Evolutionary conservation across 2,329 filamentous ascomycete species (phyloP), one percentile per base, ranked within the genome.

Genomic region (Verticillium nubilum): DNA sequence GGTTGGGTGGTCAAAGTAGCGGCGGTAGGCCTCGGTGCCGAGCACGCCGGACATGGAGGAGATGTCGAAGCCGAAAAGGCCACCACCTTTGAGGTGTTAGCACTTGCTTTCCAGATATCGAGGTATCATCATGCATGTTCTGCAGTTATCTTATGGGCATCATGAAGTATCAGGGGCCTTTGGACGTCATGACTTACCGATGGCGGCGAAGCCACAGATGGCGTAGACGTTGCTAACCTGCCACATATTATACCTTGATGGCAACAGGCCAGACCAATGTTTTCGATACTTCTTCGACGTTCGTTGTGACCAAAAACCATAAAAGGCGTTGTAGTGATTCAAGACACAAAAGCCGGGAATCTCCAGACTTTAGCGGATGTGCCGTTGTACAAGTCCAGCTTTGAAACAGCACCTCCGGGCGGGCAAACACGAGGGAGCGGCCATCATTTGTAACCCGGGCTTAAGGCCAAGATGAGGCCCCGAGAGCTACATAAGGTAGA

Each of bases 51-150:
- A 86, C 88, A 92, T 91, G 52, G 86, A 89, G 59, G 83, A 85
- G 67, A 92, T 91, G 74, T 92, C 90, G 70, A 92, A 92, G 66
- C 90, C 90, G 68, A 92, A 92, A 27, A 92, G 78, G 26, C 83
- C 85, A 70, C 88, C 88, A 65, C 88, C 88, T 76, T 80, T 1
- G 13, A 12, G 15, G 9, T 7, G n/a, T 29, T 13, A 50, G 19
- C 25, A 19, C 7, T 1, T 23, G 6, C 4, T 13, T 13, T 17
- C 4, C 7, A 7, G 4, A 17, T 17, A 9, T n/a, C 6, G 35
- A n/a, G 23, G 5, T 12, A 13, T n/a, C 19, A 52, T 26, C 3
- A 28, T 52, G 50, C 5, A 10, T 31, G 6, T 9, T 13, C 29
- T 10, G 29, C 9, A 13, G 29, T 26, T 17, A 26, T 7, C 10